Evolutionary conservation across 2,329 filamentous ascomycete genomes (phyloP).

Genomic region (Ophiosphaerella narmari): DNA sequence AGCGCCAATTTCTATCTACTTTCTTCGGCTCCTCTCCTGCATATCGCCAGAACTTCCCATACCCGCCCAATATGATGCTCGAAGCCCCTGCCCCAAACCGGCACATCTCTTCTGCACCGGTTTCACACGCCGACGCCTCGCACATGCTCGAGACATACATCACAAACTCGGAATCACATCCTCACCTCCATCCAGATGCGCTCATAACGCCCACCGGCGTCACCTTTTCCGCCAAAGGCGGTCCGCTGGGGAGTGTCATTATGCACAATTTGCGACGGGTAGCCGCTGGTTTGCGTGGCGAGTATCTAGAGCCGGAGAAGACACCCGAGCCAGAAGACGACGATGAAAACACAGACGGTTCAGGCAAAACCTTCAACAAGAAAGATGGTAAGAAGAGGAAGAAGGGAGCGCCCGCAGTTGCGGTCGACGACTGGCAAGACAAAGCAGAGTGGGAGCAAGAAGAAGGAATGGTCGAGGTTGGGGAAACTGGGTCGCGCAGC

Average conservation of each 20-base stretch:
- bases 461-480: slow-evolving; percentile 48
- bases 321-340: slow-evolving; percentile 48
- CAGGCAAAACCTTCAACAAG: slow-evolving; percentile 1
- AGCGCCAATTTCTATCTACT: slow-evolving; percentile 5
- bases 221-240: slow-evolving; percentile 48
- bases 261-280: slow-evolving; percentile 60
- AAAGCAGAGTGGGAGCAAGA: slow-evolving; percentile 50
- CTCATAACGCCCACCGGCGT: slow-evolving; percentile 50
- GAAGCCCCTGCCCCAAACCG: slow-evolving; percentile 45
- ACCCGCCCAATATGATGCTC: slow-evolving; percentile 31
- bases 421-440: slow-evolving; percentile 46
- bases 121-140: slow-evolving; percentile 43
- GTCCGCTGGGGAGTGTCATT: slow-evolving; percentile 53
- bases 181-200: slow-evolving; percentile 56
- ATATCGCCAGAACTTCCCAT: background rate
- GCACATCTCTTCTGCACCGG: slow-evolving; percentile 34
- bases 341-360: slow-evolving; percentile 8
- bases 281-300: slow-evolving; percentile 57
- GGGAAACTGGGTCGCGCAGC: slow-evolving; percentile 46
- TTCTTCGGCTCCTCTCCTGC: slow-evolving; percentile 1
- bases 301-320: slow-evolving; percentile 53
- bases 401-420: slow-evolving; percentile 3
- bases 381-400: slow-evolving; percentile 19
- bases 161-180: slow-evolving; percentile 42
- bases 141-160: slow-evolving; percentile 48